Conservation (phyloP, 768 basidiomycete genomes). For the Lactarius quietus region DNA sequence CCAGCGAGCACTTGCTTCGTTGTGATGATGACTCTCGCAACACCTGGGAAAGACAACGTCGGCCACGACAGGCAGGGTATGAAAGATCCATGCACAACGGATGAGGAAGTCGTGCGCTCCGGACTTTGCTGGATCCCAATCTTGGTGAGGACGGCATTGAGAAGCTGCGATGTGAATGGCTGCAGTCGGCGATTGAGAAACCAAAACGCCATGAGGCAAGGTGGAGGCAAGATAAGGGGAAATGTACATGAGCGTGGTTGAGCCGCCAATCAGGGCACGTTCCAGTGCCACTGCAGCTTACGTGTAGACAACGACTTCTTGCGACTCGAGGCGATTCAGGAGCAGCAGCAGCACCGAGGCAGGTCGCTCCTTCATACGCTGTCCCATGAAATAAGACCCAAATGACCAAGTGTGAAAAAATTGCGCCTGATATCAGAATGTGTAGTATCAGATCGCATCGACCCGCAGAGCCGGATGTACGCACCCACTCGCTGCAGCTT, state of each 20-base stretch:
- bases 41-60: slow-evolving; percentile 48
- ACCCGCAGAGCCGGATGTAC: slow-evolving; percentile 92
- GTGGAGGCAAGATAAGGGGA: too few species aligned
- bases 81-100: slow-evolving; percentile 65
- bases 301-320: too few species aligned
- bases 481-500: slow-evolving; percentile 51
- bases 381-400: slow-evolving; percentile 1
- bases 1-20: slow-evolving; percentile 76
- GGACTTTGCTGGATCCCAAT: slow-evolving; percentile 77
- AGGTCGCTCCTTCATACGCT: slow-evolving; percentile 98
- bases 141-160: slow-evolving; percentile 69
- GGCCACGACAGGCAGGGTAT: slow-evolving; percentile 2
- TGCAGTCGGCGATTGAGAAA: slow-evolving; percentile 88
- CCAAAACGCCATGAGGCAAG: too few species aligned
- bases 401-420: neutral
- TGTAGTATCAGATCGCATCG: slow-evolving; percentile 93
- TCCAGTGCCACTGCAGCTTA: too few species aligned
- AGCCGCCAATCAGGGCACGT: too few species aligned
- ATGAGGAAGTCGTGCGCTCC: slow-evolving; percentile 93
- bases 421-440: slow-evolving; percentile 88
- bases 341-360: too few species aligned
- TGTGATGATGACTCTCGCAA: slow-evolving; percentile 90
- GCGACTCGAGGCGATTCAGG: too few species aligned
- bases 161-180: slow-evolving; percentile 70
- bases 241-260: too few species aligned